phyloP scores from a whole-genome alignment of 2,329 filamentous ascomycete species.

The Calonectria henricotiae region DNA sequence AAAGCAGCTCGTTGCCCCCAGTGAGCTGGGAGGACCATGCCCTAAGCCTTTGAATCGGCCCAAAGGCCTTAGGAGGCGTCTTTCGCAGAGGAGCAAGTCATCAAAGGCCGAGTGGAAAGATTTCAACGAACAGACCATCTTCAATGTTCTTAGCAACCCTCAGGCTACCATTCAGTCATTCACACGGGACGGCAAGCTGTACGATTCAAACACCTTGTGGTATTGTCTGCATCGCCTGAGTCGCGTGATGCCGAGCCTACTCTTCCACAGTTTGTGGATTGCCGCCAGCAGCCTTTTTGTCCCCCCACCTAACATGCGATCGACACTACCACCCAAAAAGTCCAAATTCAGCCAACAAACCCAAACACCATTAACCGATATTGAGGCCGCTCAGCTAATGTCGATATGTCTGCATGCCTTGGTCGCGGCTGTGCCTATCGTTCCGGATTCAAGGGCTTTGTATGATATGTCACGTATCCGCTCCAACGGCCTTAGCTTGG shows the following conservation, averaged over 20 bases:
- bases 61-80: slow-evolving; percentile 38
- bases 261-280: slow-evolving; percentile 78
- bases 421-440: slow-evolving; percentile 71
- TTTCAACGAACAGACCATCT: slow-evolving; percentile 77
- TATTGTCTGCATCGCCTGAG: slow-evolving; percentile 76
- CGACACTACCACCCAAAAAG: slow-evolving; percentile 56
- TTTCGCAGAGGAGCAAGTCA: slow-evolving; percentile 26
- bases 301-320: slow-evolving; percentile 66
- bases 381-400: slow-evolving; percentile 69
- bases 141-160: slow-evolving; percentile 75
- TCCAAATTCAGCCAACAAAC: slow-evolving; percentile 57
- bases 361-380: slow-evolving; percentile 61
- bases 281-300: slow-evolving; percentile 73
- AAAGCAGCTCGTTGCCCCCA: slow-evolving; percentile 54
- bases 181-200: slow-evolving; percentile 66
- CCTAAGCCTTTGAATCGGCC: slow-evolving; percentile 40
- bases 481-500: slow-evolving; percentile 68
- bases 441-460: slow-evolving; percentile 65
- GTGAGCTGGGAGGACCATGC: slow-evolving; percentile 21
- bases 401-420: slow-evolving; percentile 77
- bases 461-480: slow-evolving; percentile 75
- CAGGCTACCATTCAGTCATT: slow-evolving; percentile 72
- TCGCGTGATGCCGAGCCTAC: slow-evolving; percentile 70
- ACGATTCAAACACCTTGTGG: slow-evolving; percentile 76
- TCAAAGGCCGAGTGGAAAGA: slow-evolving; percentile 68